Percentiles rank a stretch among this genome's conserved stretches.
phyloP scores from a whole-genome alignment of 1,139 yeast genomes.

The Debaryomycetaceae sp. region DNA sequence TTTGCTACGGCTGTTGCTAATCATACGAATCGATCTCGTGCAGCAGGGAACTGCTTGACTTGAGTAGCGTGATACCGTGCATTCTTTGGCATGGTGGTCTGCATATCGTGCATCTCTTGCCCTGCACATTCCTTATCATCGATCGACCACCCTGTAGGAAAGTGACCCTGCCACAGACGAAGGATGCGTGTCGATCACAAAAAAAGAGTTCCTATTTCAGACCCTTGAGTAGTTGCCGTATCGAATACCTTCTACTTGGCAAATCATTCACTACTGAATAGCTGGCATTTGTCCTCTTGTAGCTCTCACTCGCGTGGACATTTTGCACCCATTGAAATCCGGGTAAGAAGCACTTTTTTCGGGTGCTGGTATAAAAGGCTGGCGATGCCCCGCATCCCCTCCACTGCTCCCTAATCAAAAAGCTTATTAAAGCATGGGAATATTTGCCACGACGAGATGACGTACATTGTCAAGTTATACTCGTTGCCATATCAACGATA shows the following conservation, averaged over 20 bases:
- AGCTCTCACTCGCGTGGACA: neutral
- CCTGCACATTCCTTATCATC: too few species aligned
- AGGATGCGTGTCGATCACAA: too few species aligned
- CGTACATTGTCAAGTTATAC: conserved; percentile 49
- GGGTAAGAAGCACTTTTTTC: too few species aligned
- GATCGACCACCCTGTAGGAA: too few species aligned
- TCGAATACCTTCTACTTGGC: too few species aligned
- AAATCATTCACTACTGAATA: neutral
- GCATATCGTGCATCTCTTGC: too few species aligned
- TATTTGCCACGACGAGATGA: conserved; percentile 64
- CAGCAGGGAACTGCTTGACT: conserved; percentile 4
- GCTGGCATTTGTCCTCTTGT: neutral
- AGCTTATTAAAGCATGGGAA: conserved; percentile 41
- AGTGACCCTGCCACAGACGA: too few species aligned
- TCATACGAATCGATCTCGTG: conserved; percentile 64
- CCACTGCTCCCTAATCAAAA: conserved; percentile 41
- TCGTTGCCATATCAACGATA: conserved; percentile 48
- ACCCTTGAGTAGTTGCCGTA: too few species aligned
- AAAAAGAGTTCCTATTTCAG: too few species aligned
- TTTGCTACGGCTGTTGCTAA: conserved; percentile 59
- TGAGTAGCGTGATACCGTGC: neutral
- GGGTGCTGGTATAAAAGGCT: too few species aligned
- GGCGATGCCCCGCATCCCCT: conserved; percentile 1
- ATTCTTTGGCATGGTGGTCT: too few species aligned
- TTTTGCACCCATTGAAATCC: too few species aligned